Evolutionary conservation across 768 basidiomycete genomes (phyloP), one percentile per base, ranked within the genome.

Genomic region (Lyophyllum shimeji): DNA sequence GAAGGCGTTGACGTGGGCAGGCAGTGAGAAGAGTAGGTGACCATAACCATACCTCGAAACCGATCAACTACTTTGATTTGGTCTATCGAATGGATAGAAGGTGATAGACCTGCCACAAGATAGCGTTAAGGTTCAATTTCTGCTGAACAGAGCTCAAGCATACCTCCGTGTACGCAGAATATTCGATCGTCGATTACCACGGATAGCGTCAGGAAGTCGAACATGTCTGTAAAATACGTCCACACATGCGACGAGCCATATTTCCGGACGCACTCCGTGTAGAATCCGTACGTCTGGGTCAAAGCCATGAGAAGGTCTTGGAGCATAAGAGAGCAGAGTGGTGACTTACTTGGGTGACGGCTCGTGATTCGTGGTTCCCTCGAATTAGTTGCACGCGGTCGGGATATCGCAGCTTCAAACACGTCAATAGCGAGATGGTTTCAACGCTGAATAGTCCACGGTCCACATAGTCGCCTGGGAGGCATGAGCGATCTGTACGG

Each of bases 211-310:
- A 99, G 74, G 76, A 95, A 99, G 77, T 99, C 97, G 72, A 99
- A 99, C 96, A 99, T 97, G 75, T 99, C 97, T 57, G 97, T 99
- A 67, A 99, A 98, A 72, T 98, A 98, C 24, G 93, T 95, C 97
- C 97, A 99, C 31, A 98, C 96, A 64, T 90, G 89, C 29, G 95
- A 87, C 1, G 92, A 89, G 52, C 95, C 95, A 65, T 99, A 99
- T 74, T 99, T 99, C 40, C 95, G 83, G 20, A 96, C 87, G 67
- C 97, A 98, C 79, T 99, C 97, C 34, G 93, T 91, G 73, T 99
- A 99, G 77, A 99, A 99, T 12, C 97, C 97, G 67, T 98, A 99
- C 21, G 94, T 95, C 95, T 98, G 69, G 49, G 59, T 51, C 55
- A 61, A 54, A 53, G 68, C 50, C 69, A 69, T 70, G 67, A 70